These are phyloP conservation scores for Gaultheria prostrata DNA, from an alignment of 148 eudicot genomes.

Conservation along the genomic window DNA sequence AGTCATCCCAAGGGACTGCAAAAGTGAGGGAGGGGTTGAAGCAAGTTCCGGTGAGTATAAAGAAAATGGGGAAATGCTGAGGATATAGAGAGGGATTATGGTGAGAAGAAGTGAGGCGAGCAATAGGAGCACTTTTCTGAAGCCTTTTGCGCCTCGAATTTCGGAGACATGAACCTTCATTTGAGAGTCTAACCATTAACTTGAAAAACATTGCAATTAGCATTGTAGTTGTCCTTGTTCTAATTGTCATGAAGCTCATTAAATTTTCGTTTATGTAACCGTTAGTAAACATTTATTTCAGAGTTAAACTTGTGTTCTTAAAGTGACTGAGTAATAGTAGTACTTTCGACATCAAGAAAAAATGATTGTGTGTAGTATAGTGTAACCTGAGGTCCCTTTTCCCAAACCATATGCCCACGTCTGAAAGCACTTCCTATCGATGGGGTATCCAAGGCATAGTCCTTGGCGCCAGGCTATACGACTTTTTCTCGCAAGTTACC, in stretches of 20 bases:
- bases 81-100: slow-evolving; percentile 1
- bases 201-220: background rate
- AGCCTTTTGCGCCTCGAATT: slow-evolving; percentile 4
- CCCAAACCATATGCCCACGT: background rate
- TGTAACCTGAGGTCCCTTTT: background rate
- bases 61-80: background rate
- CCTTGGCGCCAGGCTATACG: background rate
- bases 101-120: slow-evolving; percentile 8
- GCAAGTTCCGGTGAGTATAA: background rate
- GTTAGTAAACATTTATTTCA: background rate
- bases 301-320: background rate
- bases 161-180: slow-evolving; percentile 12
- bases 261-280: background rate
- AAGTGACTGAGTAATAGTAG: background rate
- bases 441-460: background rate
- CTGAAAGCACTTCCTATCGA: background rate
- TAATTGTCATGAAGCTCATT: slow-evolving; percentile 2
- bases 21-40: background rate
- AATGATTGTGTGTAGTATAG: background rate
- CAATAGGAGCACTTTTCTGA: background rate
- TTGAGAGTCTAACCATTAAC: background rate
- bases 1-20: background rate
- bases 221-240: background rate
- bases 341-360: background rate
- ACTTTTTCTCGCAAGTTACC: too few relatives aligned